Evolutionary conservation across 2,329 filamentous ascomycete species (phyloP).

Genomic region (Graphiopsis chlorocephala): DNA sequence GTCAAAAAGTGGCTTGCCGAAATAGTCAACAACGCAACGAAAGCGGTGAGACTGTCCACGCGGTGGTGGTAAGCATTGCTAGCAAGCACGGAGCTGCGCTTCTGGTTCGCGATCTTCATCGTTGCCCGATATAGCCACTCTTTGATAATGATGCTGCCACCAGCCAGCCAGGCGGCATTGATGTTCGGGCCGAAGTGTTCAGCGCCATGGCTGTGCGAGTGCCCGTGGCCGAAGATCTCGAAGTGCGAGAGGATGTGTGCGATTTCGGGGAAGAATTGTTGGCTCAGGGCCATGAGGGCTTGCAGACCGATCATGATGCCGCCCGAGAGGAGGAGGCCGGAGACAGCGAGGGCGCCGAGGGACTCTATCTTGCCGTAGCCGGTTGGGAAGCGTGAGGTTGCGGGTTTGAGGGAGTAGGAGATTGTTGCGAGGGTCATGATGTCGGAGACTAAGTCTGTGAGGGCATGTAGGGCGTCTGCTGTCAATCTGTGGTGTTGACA

Average conservation of each 20-base stretch:
- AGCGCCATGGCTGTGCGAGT: slow-evolving; percentile 62
- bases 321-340: slow-evolving; percentile 81
- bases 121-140: slow-evolving; percentile 97
- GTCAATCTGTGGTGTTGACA: slow-evolving; percentile 22
- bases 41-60: slow-evolving; percentile 90
- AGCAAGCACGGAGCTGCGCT: slow-evolving; percentile 91
- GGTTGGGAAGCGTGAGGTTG: slow-evolving; percentile 77
- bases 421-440: slow-evolving; percentile 92
- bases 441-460: slow-evolving; percentile 93
- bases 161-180: slow-evolving; percentile 91
- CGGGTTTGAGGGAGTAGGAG: slow-evolving; percentile 84
- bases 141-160: slow-evolving; percentile 85
- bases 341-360: slow-evolving; percentile 87
- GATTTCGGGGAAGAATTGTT: slow-evolving; percentile 49
- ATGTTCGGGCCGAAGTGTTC: slow-evolving; percentile 67
- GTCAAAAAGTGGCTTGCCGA: slow-evolving; percentile 82
- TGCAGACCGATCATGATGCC: slow-evolving; percentile 83
- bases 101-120: slow-evolving; percentile 93
- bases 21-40: slow-evolving; percentile 87
- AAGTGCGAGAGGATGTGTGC: slow-evolving; percentile 42
- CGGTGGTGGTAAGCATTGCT: slow-evolving; percentile 97
- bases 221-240: slow-evolving; percentile 50
- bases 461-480: slow-evolving; percentile 90
- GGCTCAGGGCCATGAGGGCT: slow-evolving; percentile 58
- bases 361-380: slow-evolving; percentile 99